phyloP scores from a whole-genome alignment of 305 asterid genomes.

The Fraxinus baroniana region DNA sequence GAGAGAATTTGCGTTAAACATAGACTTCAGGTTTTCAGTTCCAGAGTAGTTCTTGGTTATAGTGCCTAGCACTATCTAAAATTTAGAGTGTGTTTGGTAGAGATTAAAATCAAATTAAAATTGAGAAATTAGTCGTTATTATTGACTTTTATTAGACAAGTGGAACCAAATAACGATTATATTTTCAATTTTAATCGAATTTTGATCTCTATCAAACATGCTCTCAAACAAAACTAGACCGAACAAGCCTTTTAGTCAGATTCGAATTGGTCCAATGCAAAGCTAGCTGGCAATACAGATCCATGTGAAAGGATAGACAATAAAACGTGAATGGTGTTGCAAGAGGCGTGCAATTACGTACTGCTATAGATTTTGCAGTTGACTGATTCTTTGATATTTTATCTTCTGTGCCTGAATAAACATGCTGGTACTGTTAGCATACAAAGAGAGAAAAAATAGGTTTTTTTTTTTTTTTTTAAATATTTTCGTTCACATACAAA shows the following conservation, averaged over 20 bases:
- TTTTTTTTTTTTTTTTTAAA: too few relatives aligned
- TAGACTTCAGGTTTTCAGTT: background rate
- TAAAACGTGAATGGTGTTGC: background rate
- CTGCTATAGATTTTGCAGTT: slow-evolving; percentile 16
- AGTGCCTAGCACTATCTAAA: too few relatives aligned
- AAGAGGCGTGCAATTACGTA: slow-evolving; percentile 18
- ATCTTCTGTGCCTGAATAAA: background rate
- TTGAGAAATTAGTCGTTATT: too few relatives aligned
- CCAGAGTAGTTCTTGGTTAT: background rate
- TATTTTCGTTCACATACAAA: background rate
- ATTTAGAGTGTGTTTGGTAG: too few relatives aligned
- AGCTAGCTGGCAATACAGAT: slow-evolving; percentile 29
- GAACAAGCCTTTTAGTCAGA: background rate
- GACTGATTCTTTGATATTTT: slow-evolving; percentile 16
- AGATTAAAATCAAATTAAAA: too few relatives aligned
- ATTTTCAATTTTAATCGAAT: too few relatives aligned
- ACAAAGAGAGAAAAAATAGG: slow-evolving; percentile 15
- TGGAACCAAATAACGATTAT: too few relatives aligned
- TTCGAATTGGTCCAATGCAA: background rate
- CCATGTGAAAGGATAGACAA: slow-evolving; percentile 23
- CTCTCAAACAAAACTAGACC: background rate
- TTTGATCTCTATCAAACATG: too few relatives aligned
- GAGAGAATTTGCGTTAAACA: background rate
- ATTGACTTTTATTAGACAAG: too few relatives aligned
- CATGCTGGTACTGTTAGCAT: slow-evolving; percentile 16